phyloP scores from a whole-genome alignment of 2,329 filamentous ascomycete species.

The Alternaria rosae region DNA sequence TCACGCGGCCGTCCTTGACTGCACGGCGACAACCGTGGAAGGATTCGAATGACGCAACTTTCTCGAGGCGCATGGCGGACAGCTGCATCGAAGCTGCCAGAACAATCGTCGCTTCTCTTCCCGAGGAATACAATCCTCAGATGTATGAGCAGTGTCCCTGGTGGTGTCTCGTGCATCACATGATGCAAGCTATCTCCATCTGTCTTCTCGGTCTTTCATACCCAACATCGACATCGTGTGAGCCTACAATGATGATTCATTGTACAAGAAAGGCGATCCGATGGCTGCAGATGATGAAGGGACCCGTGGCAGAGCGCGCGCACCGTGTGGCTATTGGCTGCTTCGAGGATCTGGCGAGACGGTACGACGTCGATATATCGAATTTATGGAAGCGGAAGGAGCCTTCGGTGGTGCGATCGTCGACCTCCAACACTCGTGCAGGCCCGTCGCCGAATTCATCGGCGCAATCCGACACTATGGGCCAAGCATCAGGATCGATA shows the following conservation, averaged over 20 bases:
- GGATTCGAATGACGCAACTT: slow-evolving; percentile 27
- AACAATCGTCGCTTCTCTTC: slow-evolving; percentile 45
- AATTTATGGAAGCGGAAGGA: slow-evolving; percentile 12
- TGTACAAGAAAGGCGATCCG: slow-evolving; percentile 41
- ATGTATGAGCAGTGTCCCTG: slow-evolving; percentile 49
- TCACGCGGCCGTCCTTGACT: slow-evolving; percentile 50
- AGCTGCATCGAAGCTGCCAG: slow-evolving; percentile 50
- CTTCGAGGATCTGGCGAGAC: slow-evolving; percentile 29
- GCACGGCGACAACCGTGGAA: slow-evolving; percentile 29
- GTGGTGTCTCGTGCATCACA: slow-evolving; percentile 51
- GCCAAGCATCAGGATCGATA: not conserved
- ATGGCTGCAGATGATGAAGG: slow-evolving; percentile 47
- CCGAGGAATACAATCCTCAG: slow-evolving; percentile 39
- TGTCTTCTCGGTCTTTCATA: slow-evolving; percentile 50
- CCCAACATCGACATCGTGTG: slow-evolving; percentile 27
- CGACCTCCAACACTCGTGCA: not conserved
- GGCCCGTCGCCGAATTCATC: not conserved
- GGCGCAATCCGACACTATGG: not conserved
- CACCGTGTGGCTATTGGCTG: slow-evolving; percentile 27
- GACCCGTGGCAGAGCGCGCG: slow-evolving; percentile 35
- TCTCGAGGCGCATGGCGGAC: slow-evolving; percentile 42
- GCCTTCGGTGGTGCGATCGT: not conserved
- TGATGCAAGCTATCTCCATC: slow-evolving; percentile 52
- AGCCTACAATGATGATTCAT: slow-evolving; percentile 26
- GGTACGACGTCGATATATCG: slow-evolving; percentile 23